Base-by-base conservation (phyloP, 177 flowering plant genomes). In the Vitis hybrid region DNA sequence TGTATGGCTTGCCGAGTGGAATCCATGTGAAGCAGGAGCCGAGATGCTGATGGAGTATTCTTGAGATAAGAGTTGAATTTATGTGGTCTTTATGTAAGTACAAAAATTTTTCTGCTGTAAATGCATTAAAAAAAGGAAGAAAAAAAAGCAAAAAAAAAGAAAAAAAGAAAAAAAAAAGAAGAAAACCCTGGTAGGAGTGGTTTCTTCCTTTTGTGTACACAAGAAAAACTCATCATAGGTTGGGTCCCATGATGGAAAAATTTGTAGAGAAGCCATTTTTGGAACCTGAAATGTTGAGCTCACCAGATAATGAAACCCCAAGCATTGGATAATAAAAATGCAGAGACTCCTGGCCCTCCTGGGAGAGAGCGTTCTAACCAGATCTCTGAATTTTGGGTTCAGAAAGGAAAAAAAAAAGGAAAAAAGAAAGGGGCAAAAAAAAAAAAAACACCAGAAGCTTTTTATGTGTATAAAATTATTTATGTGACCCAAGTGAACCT, bases 11-110 rank as follows among this genome's bases (percentile, higher is more conserved):
- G 4, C 77, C 82, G 9, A 68, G 70, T 47, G 78, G 77, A 69
- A 68, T 73, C 73, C 86, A 73, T 59, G 15, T 85, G 81, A 87
- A 87, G 82, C 90, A 79, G 74, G 90, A 87, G 75, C 88, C 87
- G 18, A 77, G 84, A 64, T 80, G 80, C 71, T 83, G 82, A 81
- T 71, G 63, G 67, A 19, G 63, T 57, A 59, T 50, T 70, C 53
- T 73, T 38, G 66, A 64, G 71, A 44, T 63, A 20, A 64, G 62
- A 53, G 19, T 62, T 31, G 24, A 22, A 59, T 31, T 8, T 64
- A 66, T 72, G 63, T 65, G 60, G 56, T 70, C 69, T 68, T 38
- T 38, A 68, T 81, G 83, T 78, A 75, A 78, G 83, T 82, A 84
- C 64, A 52, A 31, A 72, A 66, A 50, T 11, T 69, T 61, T 78